Conservation (phyloP, 495 filamentous ascomycete genomes). For the Hypoxylon lienhwacheense region DNA sequence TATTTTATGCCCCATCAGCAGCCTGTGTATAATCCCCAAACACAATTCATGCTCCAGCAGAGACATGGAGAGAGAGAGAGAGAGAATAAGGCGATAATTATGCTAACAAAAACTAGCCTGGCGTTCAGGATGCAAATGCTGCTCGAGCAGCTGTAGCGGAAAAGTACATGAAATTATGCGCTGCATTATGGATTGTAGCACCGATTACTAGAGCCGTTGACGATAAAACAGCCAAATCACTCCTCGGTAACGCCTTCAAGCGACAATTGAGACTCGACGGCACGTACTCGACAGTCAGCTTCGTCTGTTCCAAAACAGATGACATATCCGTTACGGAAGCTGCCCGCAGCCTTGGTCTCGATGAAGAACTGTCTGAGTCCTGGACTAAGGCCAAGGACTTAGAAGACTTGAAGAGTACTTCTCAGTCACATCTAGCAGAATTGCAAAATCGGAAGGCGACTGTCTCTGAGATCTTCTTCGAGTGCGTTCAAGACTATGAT, state of each 20-base stretch:
- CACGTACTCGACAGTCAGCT: constrained; percentile 57
- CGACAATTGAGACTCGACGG: constrained; percentile 68
- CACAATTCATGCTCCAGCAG: no score
- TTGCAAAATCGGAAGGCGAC: constrained; percentile 1
- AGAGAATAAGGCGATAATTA: neutral
- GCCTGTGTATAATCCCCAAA: no score
- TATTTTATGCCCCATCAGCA: no score
- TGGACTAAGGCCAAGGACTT: constrained; percentile 24
- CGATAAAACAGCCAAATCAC: constrained; percentile 62
- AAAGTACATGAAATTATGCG: constrained; percentile 62
- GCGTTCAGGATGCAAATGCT: constrained; percentile 65
- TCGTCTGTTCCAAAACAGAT: constrained; percentile 72
- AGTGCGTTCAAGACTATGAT: constrained; percentile 41
- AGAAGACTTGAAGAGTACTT: constrained; percentile 30
- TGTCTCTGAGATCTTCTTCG: constrained; percentile 31
- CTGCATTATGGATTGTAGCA: constrained; percentile 62
- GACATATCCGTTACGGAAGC: constrained; percentile 55
- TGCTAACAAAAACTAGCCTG: constrained; percentile 46
- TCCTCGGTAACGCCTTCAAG: constrained; percentile 64
- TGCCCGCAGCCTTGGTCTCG: constrained; percentile 42
- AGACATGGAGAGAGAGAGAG: no score
- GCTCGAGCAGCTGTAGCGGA: constrained; percentile 63
- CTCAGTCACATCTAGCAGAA: constrained; percentile 43
- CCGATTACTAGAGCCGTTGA: constrained; percentile 67
- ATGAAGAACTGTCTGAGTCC: constrained; percentile 46